Percentiles rank a stretch among this genome's conserved stretches.
These are phyloP conservation scores for Tricholomella constricta DNA, from an alignment of 768 basidiomycete species.

Conservation along the genomic window DNA sequence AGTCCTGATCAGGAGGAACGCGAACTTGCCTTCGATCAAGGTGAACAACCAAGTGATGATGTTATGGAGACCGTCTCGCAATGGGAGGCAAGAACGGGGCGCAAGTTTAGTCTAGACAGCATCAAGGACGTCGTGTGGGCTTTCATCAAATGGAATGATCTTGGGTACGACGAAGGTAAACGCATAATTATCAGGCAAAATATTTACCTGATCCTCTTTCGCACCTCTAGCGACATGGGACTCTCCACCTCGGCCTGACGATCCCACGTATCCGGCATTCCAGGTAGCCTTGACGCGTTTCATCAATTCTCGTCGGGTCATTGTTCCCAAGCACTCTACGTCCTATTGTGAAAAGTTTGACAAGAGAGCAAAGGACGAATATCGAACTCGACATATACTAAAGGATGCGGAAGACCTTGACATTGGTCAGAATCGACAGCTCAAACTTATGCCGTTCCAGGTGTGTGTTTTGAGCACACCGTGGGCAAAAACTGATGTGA, in stretches of 20 bases:
- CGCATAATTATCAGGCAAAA: background rate
- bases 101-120: conserved; percentile 47
- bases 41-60: conserved; percentile 60
- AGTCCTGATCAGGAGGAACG: conserved; percentile 33
- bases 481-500: background rate
- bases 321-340: conserved; percentile 51
- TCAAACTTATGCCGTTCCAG: conserved; percentile 88
- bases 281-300: conserved; percentile 67
- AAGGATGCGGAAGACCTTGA: conserved; percentile 57
- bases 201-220: conserved; percentile 2
- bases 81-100: conserved; percentile 51
- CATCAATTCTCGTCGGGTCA: conserved; percentile 60
- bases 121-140: conserved; percentile 72
- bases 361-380: conserved; percentile 57
- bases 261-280: conserved; percentile 64
- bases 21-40: conserved; percentile 51
- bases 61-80: conserved; percentile 62
- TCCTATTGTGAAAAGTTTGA: conserved; percentile 47
- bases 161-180: conserved; percentile 89
- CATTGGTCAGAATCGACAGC: conserved; percentile 62
- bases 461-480: conserved; percentile 34
- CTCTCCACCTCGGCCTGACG: conserved; percentile 69
- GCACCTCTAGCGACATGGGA: conserved; percentile 81
- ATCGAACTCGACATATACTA: conserved; percentile 45
- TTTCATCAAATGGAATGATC: conserved; percentile 91